Base-by-base conservation (phyloP, 2,329 filamentous ascomycete genomes). In the Leptographium galeiforme region DNA sequence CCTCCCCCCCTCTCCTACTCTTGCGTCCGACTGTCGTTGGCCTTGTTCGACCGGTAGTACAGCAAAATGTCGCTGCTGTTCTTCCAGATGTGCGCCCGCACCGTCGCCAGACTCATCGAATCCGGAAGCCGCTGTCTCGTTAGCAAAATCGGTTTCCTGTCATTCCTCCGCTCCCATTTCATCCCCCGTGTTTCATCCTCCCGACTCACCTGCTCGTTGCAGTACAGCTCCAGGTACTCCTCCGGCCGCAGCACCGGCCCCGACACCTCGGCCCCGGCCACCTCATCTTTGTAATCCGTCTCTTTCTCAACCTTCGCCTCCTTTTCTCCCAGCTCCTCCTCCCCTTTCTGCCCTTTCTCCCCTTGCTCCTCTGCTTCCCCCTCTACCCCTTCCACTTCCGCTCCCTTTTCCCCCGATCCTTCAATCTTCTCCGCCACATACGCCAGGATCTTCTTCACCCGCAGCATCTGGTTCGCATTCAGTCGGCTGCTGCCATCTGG, bases 341-440 rank as follows among this genome's bases (percentile, higher is more conserved):
- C 41, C n/a, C n/a, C n/a, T n/a, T n/a, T n/a, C n/a, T n/a, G n/a
- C n/a, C n/a, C n/a, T n/a, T 46, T 47, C 4, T 32, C 13, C 18
- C 33, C n/a, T 13, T 41, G 40, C 16, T 4, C 16, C 12, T n/a
- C 40, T 7, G 4, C 36, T 25, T 12, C 16, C 44, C 18, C 38
- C 10, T n/a, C 18, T 25, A 8, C 50, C 18, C 10, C 51, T 12
- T 19, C 19, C 12, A 11, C 10, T n/a, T n/a, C 34, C 43, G 36
- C n/a, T n/a, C 19, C 48, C 8, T 32, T 44, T 30, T 33, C 45
- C 8, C 4, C 36, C 33, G 12, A 39, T 33, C 34, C 47, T 30
- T 97, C 91, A 55, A 98, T 91, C 53, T 90, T 79, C 68, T 98
- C 93, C 1, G 89, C 88, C 18, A 98, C 81, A 62, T 98, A 98